These are phyloP conservation scores for Penicillium sp. DNA, from an alignment of 2,329 filamentous ascomycete species.

Conservation along the genomic window DNA sequence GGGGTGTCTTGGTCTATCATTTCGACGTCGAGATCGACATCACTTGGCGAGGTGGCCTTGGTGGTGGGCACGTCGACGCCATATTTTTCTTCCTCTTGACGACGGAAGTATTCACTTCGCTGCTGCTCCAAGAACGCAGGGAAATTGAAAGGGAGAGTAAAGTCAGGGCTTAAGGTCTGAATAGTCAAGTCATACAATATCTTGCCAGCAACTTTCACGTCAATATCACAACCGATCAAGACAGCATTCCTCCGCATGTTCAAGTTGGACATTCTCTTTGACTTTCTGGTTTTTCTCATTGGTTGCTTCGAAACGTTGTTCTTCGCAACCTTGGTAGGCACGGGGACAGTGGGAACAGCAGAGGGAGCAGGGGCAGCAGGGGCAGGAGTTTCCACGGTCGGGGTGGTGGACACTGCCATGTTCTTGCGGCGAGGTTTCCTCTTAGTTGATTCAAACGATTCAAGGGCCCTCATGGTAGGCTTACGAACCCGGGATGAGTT, in stretches of 20 bases:
- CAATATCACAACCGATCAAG: conserved; percentile 10
- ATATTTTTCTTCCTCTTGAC: not conserved
- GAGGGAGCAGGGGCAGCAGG: not conserved
- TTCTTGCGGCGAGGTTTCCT: conserved; percentile 13
- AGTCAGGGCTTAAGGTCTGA: conserved; percentile 10
- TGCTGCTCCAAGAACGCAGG: conserved; percentile 3
- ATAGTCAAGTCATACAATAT: conserved; percentile 12
- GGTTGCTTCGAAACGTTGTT: not conserved
- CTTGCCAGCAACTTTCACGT: conserved; percentile 3
- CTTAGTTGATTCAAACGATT: conserved; percentile 21
- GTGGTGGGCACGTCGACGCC: not conserved
- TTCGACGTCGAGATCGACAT: not conserved
- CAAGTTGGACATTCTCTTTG: conserved; percentile 4
- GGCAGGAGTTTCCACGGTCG: conserved; percentile 1
- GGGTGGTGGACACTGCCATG: not conserved
- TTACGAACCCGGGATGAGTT: conserved; percentile 30
- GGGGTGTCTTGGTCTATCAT: not conserved
- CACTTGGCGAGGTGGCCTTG: not conserved
- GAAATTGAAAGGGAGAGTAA: conserved; percentile 8
- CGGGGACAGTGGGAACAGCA: not conserved
- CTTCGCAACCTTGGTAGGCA: not conserved
- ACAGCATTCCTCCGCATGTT: not conserved
- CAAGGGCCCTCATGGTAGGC: conserved; percentile 31
- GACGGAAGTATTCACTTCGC: conserved; percentile 6
- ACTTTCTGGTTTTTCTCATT: conserved; percentile 6